Base-by-base conservation (phyloP, 805 yeast genomes). In the Yarrowia deformans region DNA sequence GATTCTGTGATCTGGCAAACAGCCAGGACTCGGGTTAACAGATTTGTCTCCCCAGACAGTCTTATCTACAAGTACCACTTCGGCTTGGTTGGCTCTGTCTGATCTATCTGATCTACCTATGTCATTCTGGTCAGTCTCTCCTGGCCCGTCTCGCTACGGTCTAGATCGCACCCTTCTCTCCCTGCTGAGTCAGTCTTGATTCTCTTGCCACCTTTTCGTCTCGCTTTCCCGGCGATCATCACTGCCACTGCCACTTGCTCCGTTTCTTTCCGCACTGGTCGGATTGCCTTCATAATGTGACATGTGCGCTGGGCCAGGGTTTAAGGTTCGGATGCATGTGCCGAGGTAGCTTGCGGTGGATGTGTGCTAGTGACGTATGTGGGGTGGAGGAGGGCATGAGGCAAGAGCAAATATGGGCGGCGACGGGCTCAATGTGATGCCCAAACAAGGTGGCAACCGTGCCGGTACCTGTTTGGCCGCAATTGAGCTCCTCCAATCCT, bases 251-350 rank as follows among this genome's bases (percentile, higher is more conserved):
- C 56, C 40, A 42, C 32, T 58, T 42, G 52, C 52, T 60, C 66
- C 66, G 66, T 60, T 60, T 60, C 52, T 43, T 60, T 45, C 52
- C 52, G 48, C 40, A 29, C 19, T 4, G 52, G 48, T 55, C 49
- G n/a, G 18, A 37, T 39, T 58, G 64, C 64, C 49, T 43, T 23
- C 45, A 54, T 54, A 54, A 55, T 55, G 63, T 56, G 63, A 56
- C 63, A 56, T 60, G 66, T 60, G 66, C 29, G 29, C 42, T 49
- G 39, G 40, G 13, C 12, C 19, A 18, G 10, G 49, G n/a, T 18
- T 58, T 23, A 10, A 34, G 66, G 66, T 60, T 60, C 7, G 66
- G 42, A 6, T 45, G 52, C 64, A 60, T 60, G 66, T 43, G 66
- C 66, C 66, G 66, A 60, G 66, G 66, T 34, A 60, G 29, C 46